Evolutionary conservation across 371 early-diverging fungal genomes (phyloP).

Genomic region (Actinomucor elegans): DNA sequence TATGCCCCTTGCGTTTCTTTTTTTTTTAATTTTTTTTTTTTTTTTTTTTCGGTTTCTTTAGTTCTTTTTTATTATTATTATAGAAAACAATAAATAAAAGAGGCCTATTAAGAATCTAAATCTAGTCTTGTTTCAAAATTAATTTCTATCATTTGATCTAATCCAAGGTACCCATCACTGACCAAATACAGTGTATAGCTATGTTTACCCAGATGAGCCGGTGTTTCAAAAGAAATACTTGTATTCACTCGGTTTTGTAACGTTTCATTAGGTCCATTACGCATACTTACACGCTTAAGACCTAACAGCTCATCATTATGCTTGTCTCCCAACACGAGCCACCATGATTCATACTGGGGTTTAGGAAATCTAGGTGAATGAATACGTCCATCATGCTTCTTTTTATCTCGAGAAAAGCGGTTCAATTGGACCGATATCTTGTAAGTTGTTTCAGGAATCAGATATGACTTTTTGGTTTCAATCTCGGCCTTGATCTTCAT

Average conservation of each 20-base stretch:
- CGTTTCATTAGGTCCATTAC: slow-evolving; percentile 54
- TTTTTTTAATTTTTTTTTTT: background rate
- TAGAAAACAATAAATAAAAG: slow-evolving; percentile 3
- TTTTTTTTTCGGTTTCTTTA: no score
- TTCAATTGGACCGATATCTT: slow-evolving; percentile 48
- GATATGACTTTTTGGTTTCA: slow-evolving; percentile 41
- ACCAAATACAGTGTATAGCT: slow-evolving; percentile 61
- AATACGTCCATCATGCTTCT: slow-evolving; percentile 62
- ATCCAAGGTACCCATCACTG: slow-evolving; percentile 82
- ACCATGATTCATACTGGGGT: slow-evolving; percentile 90
- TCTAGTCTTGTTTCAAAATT: slow-evolving; percentile 50
- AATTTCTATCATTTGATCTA: slow-evolving; percentile 67
- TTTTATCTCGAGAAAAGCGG: slow-evolving; percentile 27
- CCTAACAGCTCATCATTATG: slow-evolving; percentile 69
- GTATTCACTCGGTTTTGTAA: slow-evolving; percentile 44
- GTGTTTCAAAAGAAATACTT: slow-evolving; percentile 61
- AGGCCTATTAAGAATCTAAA: slow-evolving; percentile 5
- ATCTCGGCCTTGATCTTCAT: slow-evolving; percentile 49
- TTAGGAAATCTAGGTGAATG: slow-evolving; percentile 85
- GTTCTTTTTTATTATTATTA: slow-evolving; percentile 1
- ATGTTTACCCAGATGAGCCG: slow-evolving; percentile 63
- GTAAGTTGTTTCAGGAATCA: slow-evolving; percentile 50
- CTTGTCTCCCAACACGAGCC: slow-evolving; percentile 75
- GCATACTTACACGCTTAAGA: slow-evolving; percentile 75
- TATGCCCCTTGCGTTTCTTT: background rate